Evolutionary conservation across 352 stramenopile species (phyloP).

Genomic region (Phytophthora megakarya): DNA sequence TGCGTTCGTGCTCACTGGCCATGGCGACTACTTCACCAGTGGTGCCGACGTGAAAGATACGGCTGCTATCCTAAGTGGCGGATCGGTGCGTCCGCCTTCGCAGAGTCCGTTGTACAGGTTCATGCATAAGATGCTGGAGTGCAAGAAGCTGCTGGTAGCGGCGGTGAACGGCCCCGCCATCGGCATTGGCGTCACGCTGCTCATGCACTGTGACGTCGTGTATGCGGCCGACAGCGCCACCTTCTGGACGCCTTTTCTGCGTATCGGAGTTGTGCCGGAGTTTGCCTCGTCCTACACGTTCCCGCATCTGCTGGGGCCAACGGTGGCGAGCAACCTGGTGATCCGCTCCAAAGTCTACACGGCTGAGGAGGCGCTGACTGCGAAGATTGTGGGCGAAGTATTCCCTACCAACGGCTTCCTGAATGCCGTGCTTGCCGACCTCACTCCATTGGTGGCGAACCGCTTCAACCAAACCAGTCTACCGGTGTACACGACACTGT

Average conservation of each 20-base stretch:
- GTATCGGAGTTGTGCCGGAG: constrained; percentile 82
- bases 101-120: constrained; percentile 55
- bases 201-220: constrained; percentile 79
- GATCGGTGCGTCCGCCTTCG: constrained; percentile 44
- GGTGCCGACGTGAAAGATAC: constrained; percentile 78
- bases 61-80: constrained; percentile 37
- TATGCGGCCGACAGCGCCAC: constrained; percentile 59
- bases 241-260: constrained; percentile 88
- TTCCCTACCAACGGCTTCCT: constrained; percentile 55
- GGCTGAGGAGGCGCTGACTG: constrained; percentile 48
- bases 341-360: constrained; percentile 70
- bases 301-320: constrained; percentile 59
- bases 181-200: constrained; percentile 77
- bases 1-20: constrained; percentile 88
- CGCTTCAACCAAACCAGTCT: constrained; percentile 54
- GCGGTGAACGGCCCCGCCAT: constrained; percentile 83
- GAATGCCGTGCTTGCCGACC: constrained; percentile 44
- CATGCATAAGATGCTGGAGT: constrained; percentile 79
- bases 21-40: constrained; percentile 92
- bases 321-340: constrained; percentile 69
- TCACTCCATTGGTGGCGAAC: constrained; percentile 53
- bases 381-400: constrained; percentile 65
- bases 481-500: constrained; percentile 64
- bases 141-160: constrained; percentile 77
- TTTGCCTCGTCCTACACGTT: constrained; percentile 85